Evolutionary conservation across 495 filamentous ascomycete species (phyloP).

Genomic region (Aspergillus biplanus): DNA sequence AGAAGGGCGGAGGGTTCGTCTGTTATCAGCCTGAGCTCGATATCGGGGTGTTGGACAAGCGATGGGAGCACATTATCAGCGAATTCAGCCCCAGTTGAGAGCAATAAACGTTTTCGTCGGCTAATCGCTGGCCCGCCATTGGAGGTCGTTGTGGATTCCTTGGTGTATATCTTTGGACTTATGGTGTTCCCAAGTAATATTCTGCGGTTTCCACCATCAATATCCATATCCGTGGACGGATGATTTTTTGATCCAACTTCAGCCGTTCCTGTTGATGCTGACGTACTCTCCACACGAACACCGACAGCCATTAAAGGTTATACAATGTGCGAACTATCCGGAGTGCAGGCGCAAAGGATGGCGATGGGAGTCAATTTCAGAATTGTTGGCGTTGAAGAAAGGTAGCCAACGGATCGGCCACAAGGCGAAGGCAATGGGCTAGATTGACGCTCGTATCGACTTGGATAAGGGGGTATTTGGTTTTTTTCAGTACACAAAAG

Average conservation of each 20-base stretch:
- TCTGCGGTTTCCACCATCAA: slow-evolving; percentile 32
- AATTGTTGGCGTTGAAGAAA: not conserved
- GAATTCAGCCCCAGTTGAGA: slow-evolving; percentile 51
- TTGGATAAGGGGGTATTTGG: not conserved
- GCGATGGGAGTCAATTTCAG: not conserved
- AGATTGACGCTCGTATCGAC: not conserved
- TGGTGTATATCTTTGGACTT: slow-evolving; percentile 18
- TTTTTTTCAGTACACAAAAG: not conserved
- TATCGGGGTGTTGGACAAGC: slow-evolving; percentile 42
- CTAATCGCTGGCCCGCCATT: slow-evolving; percentile 9
- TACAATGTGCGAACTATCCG: not conserved
- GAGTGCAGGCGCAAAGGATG: not conserved
- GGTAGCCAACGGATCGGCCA: not conserved
- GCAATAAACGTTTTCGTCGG: slow-evolving; percentile 45
- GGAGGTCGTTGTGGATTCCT: slow-evolving; percentile 12
- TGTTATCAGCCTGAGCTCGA: slow-evolving; percentile 52
- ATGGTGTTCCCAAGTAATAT: slow-evolving; percentile 25
- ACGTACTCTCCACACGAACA: slow-evolving; percentile 21
- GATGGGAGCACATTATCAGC: slow-evolving; percentile 46
- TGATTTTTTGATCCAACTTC: slow-evolving; percentile 22
- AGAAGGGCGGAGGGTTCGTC: slow-evolving; percentile 51
- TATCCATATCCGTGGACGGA: slow-evolving; percentile 36
- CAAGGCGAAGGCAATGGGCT: not conserved
- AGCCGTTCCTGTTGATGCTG: slow-evolving; percentile 11
- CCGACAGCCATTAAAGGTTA: slow-evolving; percentile 32